A percentile compares a stretch with the other conserved stretches of the same genome.
phyloP scores from a whole-genome alignment of 805 yeast genomes.

The Debaryomyces hansenii region DNA sequence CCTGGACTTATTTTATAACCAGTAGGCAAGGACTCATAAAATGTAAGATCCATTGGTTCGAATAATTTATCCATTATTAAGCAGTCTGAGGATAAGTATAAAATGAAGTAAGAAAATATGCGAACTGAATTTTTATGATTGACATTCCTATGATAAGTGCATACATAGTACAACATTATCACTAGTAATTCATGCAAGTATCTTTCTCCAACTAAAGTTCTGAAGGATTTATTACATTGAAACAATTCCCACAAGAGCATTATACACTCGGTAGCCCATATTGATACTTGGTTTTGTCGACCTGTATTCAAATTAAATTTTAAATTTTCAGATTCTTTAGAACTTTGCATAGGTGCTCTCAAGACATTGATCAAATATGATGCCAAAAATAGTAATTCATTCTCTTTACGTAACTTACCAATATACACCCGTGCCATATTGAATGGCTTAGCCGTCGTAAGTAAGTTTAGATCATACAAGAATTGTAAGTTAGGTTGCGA shows the following conservation, averaged over 20 bases:
- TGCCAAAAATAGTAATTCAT: constrained; percentile 53
- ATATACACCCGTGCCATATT: constrained; percentile 53
- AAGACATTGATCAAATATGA: constrained; percentile 49
- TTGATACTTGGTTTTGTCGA: constrained; percentile 23
- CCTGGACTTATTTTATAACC: constrained; percentile 43
- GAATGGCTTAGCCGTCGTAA: constrained; percentile 30
- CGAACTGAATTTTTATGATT: constrained; percentile 46
- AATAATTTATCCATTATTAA: constrained; percentile 40
- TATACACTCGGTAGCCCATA: constrained; percentile 59
- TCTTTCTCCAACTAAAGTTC: constrained; percentile 35
- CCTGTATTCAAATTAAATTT: constrained; percentile 8
- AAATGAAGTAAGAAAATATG: constrained; percentile 50
- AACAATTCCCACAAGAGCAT: constrained; percentile 73
- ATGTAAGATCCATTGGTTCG: constrained; percentile 42
- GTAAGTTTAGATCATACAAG: constrained; percentile 29
- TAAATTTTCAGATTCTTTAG: constrained; percentile 11
- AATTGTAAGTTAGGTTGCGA: constrained; percentile 34
- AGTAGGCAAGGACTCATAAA: constrained; percentile 54
- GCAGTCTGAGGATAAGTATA: constrained; percentile 48
- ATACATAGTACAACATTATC: constrained; percentile 56
- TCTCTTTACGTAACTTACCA: constrained; percentile 53
- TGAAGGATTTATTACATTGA: constrained; percentile 67
- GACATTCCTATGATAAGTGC: constrained; percentile 43
- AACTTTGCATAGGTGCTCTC: constrained; percentile 40
- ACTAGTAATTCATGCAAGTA: constrained; percentile 56